Evolutionary conservation across 441 rosid genomes (phyloP).

Genomic region (Kokia cookei): DNA sequence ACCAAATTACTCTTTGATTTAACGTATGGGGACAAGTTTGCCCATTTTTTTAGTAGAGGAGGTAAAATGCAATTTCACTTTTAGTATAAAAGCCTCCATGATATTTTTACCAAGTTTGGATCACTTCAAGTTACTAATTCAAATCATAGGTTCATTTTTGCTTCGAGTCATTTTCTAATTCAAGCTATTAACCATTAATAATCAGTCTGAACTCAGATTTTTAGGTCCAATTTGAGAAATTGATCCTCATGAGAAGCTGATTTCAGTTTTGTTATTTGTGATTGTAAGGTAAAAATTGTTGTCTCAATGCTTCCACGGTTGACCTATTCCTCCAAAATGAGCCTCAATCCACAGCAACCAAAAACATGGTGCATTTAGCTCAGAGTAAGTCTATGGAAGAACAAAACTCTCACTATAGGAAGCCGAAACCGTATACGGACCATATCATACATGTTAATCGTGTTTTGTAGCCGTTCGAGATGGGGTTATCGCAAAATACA

Average conservation of each 20-base stretch:
- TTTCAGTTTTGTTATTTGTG: not conserved
- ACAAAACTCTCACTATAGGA: not conserved
- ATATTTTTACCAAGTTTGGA: no score
- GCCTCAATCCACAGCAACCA: constrained; percentile 82
- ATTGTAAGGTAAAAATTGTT: constrained; percentile 64
- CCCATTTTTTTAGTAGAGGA: no score
- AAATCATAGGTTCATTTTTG: no score
- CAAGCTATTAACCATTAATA: no score
- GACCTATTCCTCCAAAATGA: constrained; percentile 54
- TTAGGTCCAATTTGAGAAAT: not conserved
- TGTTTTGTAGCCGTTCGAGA: constrained; percentile 53
- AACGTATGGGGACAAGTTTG: no score
- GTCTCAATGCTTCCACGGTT: constrained; percentile 69
- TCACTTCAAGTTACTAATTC: no score
- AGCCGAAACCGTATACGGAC: not conserved
- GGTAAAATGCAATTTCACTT: no score
- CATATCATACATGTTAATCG: not conserved
- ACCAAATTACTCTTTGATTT: no score
- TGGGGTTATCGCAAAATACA: constrained; percentile 53
- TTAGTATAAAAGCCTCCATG: no score
- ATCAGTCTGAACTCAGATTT: no score
- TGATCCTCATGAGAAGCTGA: not conserved
- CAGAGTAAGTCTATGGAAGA: constrained; percentile 47
- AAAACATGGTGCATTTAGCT: constrained; percentile 85
- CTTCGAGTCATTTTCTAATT: no score